Base-by-base conservation (phyloP, 768 basidiomycete genomes). In the Tylopilus subfusipes region DNA sequence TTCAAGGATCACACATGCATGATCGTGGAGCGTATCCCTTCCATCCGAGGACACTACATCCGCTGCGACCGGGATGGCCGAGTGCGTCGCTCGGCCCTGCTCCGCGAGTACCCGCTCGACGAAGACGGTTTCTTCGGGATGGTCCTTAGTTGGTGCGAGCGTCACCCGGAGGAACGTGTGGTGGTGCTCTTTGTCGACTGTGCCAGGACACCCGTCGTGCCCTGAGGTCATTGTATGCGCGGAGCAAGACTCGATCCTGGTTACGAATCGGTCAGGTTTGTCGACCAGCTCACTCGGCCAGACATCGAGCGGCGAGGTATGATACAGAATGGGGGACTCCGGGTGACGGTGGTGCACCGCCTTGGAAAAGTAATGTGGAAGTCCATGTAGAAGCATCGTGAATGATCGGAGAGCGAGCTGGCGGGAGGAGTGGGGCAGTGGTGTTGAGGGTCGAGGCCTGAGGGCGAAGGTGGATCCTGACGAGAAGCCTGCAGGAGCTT, bases 161-260 rank as follows among this genome's bases (percentile, higher is more conserved):
- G 50, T 60, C 5, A 55, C 33, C 1, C 59, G 57, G 19, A 60
- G 46, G 10, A 60, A 54, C 2, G 49, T 48, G 12, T 59, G 58
- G 9, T 44, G n/a, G 31, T 60, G 57, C 10, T 33, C 40, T 3
- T 48, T 50, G 31, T 59, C 57, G 14, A 60, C 46, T 0, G 14
- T 25, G 1, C 49, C 31, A 4, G 45, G 36, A 21, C 27, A n/a
- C 0, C 22, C 57, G 13, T 52, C 57, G 5, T 34, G 45, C 0
- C 42, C 46, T 0, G 53, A 11, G 0, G 36, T 49, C 46, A 34
- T 58, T 2, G 59, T 59, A 3, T 60, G 57, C 2, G 57, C 51
- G 2, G 47, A n/a, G 22, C 52, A 54, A 1, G 45, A 31, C 42
- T 60, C 59, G 13, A 60, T 29, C 44, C 31, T 55, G 2, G 50